Base-by-base conservation (phyloP, 108 stramenopile genomes). In the Nitzschia sp. region DNA sequence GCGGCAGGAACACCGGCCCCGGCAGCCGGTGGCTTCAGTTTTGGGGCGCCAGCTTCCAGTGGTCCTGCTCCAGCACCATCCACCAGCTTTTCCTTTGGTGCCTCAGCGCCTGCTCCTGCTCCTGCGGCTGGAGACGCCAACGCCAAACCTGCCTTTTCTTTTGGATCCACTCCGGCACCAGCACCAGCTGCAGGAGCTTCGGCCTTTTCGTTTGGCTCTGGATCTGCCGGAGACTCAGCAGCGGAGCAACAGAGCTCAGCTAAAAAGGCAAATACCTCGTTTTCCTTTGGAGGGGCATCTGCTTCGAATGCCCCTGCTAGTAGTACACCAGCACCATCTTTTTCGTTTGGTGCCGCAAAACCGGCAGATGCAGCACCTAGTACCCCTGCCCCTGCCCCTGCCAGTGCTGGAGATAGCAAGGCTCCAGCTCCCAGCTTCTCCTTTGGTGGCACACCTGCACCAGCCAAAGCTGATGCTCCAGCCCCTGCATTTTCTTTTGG, bases 401-500 rank as follows among this genome's bases (percentile, higher is more conserved):
- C 56, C 0, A 67, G 71, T 39, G 51, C 53, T 10, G 24, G 53
- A 21, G 43, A 42, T 22, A 34, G 29, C 29, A 34, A 34, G 29
- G 29, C 29, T 5, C 29, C 29, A 34, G 60, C 51, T 15, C 65
- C 66, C 20, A 65, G 65, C 52, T 65, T 65, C 51, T 65, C 72
- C 9, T 81, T 81, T 74, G 80, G 80, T 10, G 77, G 63, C 15
- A 29, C 70, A 41, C 21, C 14, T 3, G 17, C n/a, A 38, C 15
- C 34, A 14, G 57, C 15, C 12, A n/a, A 26, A 40, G 6, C 34
- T 34, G 34, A 17, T 24, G 46, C 46, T 17, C 14, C 14, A 46
- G 40, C 9, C 65, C 60, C n/a, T 67, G 60, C 52, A 38, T 51
- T 51, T 51, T 65, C n/a, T 77, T 81, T 74, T 75, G 80, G 12